Conservation (phyloP, 2,329 filamentous ascomycete genomes). For the Sclerotinia borealis region DNA sequence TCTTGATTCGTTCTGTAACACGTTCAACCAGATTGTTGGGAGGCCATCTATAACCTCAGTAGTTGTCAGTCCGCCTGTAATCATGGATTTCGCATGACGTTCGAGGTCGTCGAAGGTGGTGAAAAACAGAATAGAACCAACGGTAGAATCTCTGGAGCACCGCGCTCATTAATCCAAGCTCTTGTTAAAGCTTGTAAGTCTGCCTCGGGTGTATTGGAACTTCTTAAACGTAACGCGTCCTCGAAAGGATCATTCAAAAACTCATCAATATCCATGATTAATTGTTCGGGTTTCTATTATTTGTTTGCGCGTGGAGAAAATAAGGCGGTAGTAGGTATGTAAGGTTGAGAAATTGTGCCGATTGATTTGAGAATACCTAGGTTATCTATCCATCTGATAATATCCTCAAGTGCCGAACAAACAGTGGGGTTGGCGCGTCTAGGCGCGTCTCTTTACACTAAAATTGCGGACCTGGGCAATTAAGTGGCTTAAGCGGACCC, state of each 20-base stretch:
- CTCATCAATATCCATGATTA: constrained; percentile 13
- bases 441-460: neutral
- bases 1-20: constrained; percentile 64
- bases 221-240: constrained; percentile 1
- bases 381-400: neutral
- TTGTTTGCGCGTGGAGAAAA: neutral
- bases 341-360: neutral
- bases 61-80: neutral
- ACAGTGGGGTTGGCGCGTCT: neutral
- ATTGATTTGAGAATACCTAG: neutral
- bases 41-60: constrained; percentile 46
- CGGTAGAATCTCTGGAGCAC: constrained; percentile 79
- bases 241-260: constrained; percentile 50
- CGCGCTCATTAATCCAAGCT: constrained; percentile 88
- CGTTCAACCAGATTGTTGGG: constrained; percentile 73
- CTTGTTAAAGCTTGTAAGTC: constrained; percentile 88
- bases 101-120: constrained; percentile 5
- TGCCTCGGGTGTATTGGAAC: constrained; percentile 62
- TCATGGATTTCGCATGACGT: neutral
- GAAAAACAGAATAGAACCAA: constrained; percentile 40
- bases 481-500: neutral
- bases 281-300: neutral
- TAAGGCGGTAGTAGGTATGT: neutral
- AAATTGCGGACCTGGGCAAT: neutral
- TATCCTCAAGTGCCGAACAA: neutral